These are phyloP conservation scores for Glebionis coronaria DNA, from an alignment of 129 eudicot species.

Conservation along the genomic window DNA sequence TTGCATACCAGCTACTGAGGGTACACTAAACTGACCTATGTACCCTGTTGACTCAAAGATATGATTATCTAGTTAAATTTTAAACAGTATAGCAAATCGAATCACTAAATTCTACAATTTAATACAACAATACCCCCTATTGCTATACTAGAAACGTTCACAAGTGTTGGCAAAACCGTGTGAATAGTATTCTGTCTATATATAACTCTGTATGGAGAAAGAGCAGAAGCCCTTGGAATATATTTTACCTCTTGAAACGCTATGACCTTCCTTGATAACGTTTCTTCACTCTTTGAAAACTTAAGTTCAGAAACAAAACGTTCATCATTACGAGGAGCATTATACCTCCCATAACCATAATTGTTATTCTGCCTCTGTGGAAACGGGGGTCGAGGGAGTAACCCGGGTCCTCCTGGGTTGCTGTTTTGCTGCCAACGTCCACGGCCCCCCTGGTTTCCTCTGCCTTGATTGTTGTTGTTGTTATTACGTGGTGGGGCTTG, in stretches of 20 bases:
- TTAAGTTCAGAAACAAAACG: conserved; percentile 96
- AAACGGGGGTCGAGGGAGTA: conserved; percentile 86
- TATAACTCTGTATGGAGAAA: too few species aligned
- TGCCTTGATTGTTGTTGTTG: conserved; percentile 37
- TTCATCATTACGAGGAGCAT: conserved; percentile 74
- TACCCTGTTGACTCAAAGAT: too few species aligned
- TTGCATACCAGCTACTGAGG: too few species aligned
- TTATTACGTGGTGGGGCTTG: conserved; percentile 71
- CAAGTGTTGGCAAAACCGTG: too few species aligned
- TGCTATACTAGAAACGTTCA: too few species aligned
- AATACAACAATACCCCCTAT: too few species aligned
- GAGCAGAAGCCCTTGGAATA: neutral
- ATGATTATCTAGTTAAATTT: too few species aligned
- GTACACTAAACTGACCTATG: too few species aligned
- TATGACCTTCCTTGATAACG: conserved; percentile 73
- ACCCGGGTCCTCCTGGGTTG: conserved; percentile 78
- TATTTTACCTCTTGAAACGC: conserved; percentile 81
- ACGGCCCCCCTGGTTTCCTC: conserved; percentile 79
- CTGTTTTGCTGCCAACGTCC: conserved; percentile 87
- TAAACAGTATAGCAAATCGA: too few species aligned
- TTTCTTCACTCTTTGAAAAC: conserved; percentile 94
- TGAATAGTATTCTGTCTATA: too few species aligned
- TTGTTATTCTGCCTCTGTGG: conserved; percentile 56
- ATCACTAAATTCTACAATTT: too few species aligned
- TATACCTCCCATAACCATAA: conserved; percentile 57